Conservation (phyloP, 495 filamentous ascomycete species). For the Lepraria neglecta region DNA sequence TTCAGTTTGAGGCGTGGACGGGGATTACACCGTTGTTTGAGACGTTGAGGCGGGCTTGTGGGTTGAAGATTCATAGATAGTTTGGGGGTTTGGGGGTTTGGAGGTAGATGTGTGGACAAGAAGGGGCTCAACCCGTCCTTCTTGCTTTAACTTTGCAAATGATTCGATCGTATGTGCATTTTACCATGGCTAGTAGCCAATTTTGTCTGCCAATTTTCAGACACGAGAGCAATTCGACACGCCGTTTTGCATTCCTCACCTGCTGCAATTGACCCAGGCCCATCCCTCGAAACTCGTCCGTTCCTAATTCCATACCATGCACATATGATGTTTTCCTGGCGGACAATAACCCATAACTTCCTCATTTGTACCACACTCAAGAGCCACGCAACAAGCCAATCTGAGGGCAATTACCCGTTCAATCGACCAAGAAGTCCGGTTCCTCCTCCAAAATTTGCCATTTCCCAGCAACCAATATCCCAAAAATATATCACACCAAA, state of each 20-base stretch:
- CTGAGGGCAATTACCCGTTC: too few relatives aligned
- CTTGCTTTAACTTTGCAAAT: background rate
- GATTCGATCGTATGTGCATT: too few relatives aligned
- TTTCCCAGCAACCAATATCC: background rate
- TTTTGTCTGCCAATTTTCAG: too few relatives aligned
- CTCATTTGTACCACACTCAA: too few relatives aligned
- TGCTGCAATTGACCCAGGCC: too few relatives aligned
- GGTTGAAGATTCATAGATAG: background rate
- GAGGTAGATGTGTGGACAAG: background rate
- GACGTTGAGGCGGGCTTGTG: constrained; percentile 15
- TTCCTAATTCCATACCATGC: too few relatives aligned
- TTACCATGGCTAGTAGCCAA: background rate
- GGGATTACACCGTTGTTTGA: constrained; percentile 25
- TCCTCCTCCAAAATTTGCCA: background rate
- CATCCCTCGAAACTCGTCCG: too few relatives aligned
- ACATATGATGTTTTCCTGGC: too few relatives aligned
- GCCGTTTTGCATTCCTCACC: too few relatives aligned
- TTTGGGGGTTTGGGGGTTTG: background rate
- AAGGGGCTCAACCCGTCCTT: background rate
- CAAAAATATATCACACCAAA: constrained; percentile 14
- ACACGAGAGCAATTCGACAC: too few relatives aligned
- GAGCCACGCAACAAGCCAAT: too few relatives aligned
- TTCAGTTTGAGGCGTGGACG: constrained; percentile 43
- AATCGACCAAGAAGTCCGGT: background rate
- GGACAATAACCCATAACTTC: too few relatives aligned